Percentiles rank a stretch among this genome's conserved stretches.
Evolutionary conservation across 1,284 basidiomycete genomes (phyloP).

Genomic region (Microbotryum intermedium): DNA sequence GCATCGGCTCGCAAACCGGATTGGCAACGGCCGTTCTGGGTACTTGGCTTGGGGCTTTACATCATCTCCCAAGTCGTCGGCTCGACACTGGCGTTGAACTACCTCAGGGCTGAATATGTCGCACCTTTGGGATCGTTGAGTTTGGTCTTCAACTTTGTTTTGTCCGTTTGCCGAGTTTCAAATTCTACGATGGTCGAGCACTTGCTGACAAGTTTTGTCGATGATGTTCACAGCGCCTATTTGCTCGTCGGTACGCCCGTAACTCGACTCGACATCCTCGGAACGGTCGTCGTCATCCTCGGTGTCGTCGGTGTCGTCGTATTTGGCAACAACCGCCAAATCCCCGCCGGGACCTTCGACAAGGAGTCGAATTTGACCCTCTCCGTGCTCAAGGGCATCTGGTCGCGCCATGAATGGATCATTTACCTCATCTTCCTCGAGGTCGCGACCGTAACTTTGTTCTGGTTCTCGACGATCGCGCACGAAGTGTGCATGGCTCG

Average conservation of each 20-base stretch:
- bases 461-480: slow-evolving; percentile 29
- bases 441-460: slow-evolving; percentile 50
- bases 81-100: slow-evolving; percentile 72
- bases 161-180: slow-evolving; percentile 48
- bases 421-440: slow-evolving; percentile 74
- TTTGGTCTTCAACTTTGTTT: slow-evolving; percentile 79
- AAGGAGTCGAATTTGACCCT: slow-evolving; percentile 32
- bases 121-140: slow-evolving; percentile 52
- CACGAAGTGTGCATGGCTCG: slow-evolving; percentile 28
- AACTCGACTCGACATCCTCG: slow-evolving; percentile 68
- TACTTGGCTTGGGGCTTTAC: slow-evolving; percentile 43
- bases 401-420: slow-evolving; percentile 77
- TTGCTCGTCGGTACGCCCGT: slow-evolving; percentile 54
- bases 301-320: slow-evolving; percentile 55
- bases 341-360: slow-evolving; percentile 21
- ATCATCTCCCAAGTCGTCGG: slow-evolving; percentile 76
- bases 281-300: slow-evolving; percentile 66
- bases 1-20: slow-evolving; percentile 48
- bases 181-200: neutral
- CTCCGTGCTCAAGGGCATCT: slow-evolving; percentile 59
- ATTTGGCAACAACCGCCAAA: slow-evolving; percentile 19
- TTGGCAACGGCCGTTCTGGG: slow-evolving; percentile 69
- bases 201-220: neutral
- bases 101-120: slow-evolving; percentile 51
- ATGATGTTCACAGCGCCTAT: slow-evolving; percentile 4